Evolutionary conservation across 176 grass and related monocot species (phyloP).

Genomic region (Oryza punctata): DNA sequence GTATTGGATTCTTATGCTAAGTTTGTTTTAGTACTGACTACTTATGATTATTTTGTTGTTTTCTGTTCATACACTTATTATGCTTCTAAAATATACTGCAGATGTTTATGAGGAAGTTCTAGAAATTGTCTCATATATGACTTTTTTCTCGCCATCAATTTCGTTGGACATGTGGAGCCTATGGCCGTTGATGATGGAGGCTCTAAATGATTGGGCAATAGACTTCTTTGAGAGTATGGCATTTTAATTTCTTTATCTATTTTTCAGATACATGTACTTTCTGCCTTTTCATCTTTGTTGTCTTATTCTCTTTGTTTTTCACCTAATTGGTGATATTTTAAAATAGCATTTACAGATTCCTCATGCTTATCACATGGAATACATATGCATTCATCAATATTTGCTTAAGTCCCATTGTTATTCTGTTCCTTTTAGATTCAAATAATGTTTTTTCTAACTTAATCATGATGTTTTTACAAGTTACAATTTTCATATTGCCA

Average conservation of each 20-base stretch:
- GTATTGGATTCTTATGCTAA: not conserved
- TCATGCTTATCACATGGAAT: slow-evolving; percentile 8
- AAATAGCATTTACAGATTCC: slow-evolving; percentile 3
- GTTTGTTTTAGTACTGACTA: slow-evolving; percentile 10
- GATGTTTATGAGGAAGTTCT: slow-evolving; percentile 98
- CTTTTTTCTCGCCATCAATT: slow-evolving; percentile 87
- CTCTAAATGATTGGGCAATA: slow-evolving; percentile 87
- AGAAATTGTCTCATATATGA: slow-evolving; percentile 93
- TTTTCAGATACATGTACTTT: not conserved
- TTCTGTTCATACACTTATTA: slow-evolving; percentile 21
- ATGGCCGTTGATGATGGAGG: slow-evolving; percentile 84
- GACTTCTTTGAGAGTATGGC: slow-evolving; percentile 94
- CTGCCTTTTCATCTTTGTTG: not conserved
- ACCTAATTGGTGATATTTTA: not conserved
- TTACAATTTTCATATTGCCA: not conserved
- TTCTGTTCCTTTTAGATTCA: slow-evolving; percentile 23
- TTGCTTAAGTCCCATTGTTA: not conserved
- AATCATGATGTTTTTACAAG: no score
- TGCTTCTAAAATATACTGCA: slow-evolving; percentile 22
- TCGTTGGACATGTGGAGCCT: slow-evolving; percentile 92
- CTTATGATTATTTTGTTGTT: not conserved
- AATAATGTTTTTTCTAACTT: not conserved
- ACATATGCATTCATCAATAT: slow-evolving; percentile 9
- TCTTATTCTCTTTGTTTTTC: not conserved
- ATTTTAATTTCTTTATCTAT: not conserved